A percentile compares a stretch with the other conserved stretches of the same genome.
Conservation (phyloP, 441 rosid genomes). For the Brassica balearica region DNA sequence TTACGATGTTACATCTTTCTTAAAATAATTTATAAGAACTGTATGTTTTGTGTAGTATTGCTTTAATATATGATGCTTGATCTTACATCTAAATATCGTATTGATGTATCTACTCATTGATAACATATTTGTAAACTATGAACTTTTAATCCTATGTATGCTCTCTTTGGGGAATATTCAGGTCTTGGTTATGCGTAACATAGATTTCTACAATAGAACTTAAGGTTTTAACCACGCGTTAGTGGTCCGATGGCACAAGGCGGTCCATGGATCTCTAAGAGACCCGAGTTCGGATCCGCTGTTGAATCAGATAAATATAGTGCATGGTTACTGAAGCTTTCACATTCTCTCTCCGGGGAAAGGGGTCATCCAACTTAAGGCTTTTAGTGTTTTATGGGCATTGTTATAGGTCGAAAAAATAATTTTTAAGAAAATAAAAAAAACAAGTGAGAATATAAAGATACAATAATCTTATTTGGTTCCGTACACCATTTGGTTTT, state of each 20-base stretch:
- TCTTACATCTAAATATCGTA: not conserved
- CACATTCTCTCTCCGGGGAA: too few relatives aligned
- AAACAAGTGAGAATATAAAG: not conserved
- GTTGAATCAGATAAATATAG: too few relatives aligned
- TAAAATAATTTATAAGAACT: too few relatives aligned
- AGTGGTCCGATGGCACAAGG: too few relatives aligned
- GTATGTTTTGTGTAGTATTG: not conserved
- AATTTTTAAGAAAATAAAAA: too few relatives aligned
- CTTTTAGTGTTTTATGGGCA: not conserved
- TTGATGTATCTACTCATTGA: too few relatives aligned
- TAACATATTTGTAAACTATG: not conserved
- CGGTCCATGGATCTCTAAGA: too few relatives aligned
- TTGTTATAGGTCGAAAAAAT: not conserved
- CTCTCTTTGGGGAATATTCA: not conserved
- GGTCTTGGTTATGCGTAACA: not conserved
- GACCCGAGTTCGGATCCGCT: too few relatives aligned
- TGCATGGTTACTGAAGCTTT: too few relatives aligned
- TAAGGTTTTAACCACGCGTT: not conserved
- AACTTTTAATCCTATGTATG: not conserved
- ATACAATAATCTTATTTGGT: not conserved
- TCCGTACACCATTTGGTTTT: not conserved
- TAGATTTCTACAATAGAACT: not conserved
- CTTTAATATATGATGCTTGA: not conserved
- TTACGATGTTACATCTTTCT: not conserved
- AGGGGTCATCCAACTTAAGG: too few relatives aligned